Conservation (phyloP, 257 asterid genomes). For the Solanum arcanum region DNA sequence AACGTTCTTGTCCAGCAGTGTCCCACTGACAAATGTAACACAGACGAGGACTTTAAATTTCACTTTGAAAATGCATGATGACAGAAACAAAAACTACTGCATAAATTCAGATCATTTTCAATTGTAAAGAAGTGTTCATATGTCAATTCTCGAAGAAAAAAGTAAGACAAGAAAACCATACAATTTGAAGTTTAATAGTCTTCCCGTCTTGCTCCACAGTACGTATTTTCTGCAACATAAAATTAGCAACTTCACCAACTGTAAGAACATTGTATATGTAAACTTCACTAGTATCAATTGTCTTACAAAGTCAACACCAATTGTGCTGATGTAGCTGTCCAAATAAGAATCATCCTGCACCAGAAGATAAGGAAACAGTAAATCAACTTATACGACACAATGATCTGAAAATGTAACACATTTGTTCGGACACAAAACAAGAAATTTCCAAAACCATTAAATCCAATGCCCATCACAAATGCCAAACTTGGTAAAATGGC, state of each 20-base stretch:
- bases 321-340: conserved; percentile 88
- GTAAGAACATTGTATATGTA: background rate
- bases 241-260: background rate
- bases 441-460: background rate
- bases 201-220: conserved; percentile 80
- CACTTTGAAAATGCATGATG: background rate
- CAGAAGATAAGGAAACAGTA: background rate
- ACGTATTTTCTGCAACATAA: conserved; percentile 61
- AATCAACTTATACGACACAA: background rate
- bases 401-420: background rate
- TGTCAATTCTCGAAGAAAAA: background rate
- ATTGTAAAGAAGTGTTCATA: background rate
- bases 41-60: background rate
- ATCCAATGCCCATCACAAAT: background rate
- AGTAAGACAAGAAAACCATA: conserved; percentile 10
- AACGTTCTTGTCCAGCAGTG: conserved; percentile 92
- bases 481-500: background rate
- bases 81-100: background rate
- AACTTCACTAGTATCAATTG: background rate
- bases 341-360: conserved; percentile 74
- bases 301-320: conserved; percentile 94
- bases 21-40: conserved; percentile 48
- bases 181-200: conserved; percentile 85
- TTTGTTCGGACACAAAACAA: background rate
- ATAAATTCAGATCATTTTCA: background rate